Base-by-base conservation (phyloP, 2,329 filamentous ascomycete genomes). In the Coleophoma eucalyptorum region DNA sequence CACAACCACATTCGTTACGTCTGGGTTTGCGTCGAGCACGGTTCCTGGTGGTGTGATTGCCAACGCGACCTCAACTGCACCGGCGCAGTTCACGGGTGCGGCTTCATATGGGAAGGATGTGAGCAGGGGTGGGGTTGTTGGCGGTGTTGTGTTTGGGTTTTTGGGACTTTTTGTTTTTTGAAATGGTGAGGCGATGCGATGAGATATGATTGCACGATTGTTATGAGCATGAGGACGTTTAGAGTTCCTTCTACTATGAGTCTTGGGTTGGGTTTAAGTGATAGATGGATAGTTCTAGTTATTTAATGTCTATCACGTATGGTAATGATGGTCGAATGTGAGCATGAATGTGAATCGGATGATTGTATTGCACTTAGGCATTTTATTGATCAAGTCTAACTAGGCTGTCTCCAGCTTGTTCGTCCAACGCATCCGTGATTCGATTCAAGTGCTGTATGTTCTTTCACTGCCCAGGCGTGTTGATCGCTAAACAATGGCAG, bases 1-100 rank as follows among this genome's bases (percentile, higher is more conserved):
- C 11, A 43, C 47, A 37, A 35, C 41, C 4, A 44, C 51, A 1
- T 6, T 35, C 11, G 20, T 43, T 13, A 32, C 44, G 11, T 26
- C 49, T 35, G 15, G 43, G 12, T 35, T 10, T 35, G 15, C 44
- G 32, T 41, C 42, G 21, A 18, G 6, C 18, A 35, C 31, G 15
- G n/a, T 26, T 8, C 19, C 31, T 15, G 7, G 34, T 40, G 43
- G 43, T 4, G 5, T 34, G 4, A 40, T 10, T 11, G 31, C 43
- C 3, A 44, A n/a, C 13, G 43, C 43, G 32, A 52, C 16, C 6
- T 33, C 43, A 10, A 50, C 40, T 21, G 32, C 35, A 13, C 16
- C 47, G 40, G 19, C 46, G 42, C 34, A 45, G 31, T 52, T 40
- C 49, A 52, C 55, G 6, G 53, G 55, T 38, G 53, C 48, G 8